phyloP scores from a whole-genome alignment of 192 early-diverging fungal species.

The Podila verticillata region DNA sequence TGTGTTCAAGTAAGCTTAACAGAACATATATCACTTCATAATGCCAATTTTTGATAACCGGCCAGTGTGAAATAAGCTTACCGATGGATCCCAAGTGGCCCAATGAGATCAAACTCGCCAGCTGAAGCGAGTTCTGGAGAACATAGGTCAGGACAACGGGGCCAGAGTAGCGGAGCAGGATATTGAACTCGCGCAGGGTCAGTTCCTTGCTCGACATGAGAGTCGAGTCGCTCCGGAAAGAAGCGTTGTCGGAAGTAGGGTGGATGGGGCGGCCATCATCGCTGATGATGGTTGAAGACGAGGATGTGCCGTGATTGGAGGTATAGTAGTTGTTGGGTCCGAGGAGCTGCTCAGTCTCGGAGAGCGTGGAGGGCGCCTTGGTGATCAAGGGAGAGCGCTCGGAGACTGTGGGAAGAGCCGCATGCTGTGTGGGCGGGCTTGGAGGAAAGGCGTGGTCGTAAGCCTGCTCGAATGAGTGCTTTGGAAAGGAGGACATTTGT shows the following conservation, averaged over 20 bases:
- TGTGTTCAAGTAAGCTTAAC: too few species aligned
- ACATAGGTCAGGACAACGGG: conserved; percentile 69
- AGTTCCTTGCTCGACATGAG: conserved; percentile 2
- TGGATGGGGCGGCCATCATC: background rate
- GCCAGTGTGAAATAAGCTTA: background rate
- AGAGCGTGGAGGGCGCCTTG: background rate
- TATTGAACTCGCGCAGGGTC: conserved; percentile 13
- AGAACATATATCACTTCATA: too few species aligned
- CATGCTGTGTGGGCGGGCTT: background rate
- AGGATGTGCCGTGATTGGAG: background rate
- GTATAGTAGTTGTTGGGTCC: background rate
- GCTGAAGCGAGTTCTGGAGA: conserved; percentile 70
- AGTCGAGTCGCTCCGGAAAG: conserved; percentile 3
- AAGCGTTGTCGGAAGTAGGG: background rate
- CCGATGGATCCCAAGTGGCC: conserved; percentile 62
- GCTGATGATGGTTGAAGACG: background rate
- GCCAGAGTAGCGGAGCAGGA: conserved; percentile 38
- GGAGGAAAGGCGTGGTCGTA: conserved; percentile 21
- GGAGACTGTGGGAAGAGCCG: conserved; percentile 11
- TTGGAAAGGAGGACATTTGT: conserved; percentile 18
- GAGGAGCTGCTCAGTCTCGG: background rate
- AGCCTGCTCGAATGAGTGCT: conserved; percentile 19
- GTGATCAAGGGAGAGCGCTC: conserved; percentile 15
- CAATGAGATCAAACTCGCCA: conserved; percentile 67
- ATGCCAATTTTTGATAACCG: too few species aligned